Base-by-base conservation (phyloP, 768 basidiomycete genomes). In the Kwoniella mangroviensis region DNA sequence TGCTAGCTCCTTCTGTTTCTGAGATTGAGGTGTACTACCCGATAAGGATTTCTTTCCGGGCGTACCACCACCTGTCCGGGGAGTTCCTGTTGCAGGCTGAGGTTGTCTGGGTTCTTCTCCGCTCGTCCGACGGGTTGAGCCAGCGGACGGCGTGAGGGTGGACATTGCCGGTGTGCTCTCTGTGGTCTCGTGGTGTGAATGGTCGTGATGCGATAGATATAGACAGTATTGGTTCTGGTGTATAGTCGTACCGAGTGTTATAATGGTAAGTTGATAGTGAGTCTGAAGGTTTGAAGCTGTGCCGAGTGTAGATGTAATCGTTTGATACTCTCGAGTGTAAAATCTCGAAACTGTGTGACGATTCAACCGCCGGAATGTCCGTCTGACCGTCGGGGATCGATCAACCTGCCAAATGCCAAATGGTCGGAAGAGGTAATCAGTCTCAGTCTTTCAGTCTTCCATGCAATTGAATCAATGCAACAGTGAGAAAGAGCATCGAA, bases 1-100 rank as follows among this genome's bases (percentile, higher is more conserved):
- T 78, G 92, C 92, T 74, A 64, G 19, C 28, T 69, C 68, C 43
- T 63, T 63, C 56, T 69, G 62, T 26, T 51, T 88, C 90, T 61
- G 59, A 41, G 52, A 42, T 34, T 62, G 60, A 42, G 65, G 56
- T 7, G 65, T 66, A 34, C n/a, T 12, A 10, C 54, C 45, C 17
- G 17, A 26, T 10, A 51, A 56, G 12, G n/a, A 11, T 21, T 41
- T 56, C 49, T 42, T 65, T 15, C 54, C 34, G 3, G 54, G 52
- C 24, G 63, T 26, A 2, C 22, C 34, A 34, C 34, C 17, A 42
- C 24, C 24, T 22, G 15, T 34, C 34, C 34, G 34, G 4, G 34
- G 34, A n/a, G 42, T n/a, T 49, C 24, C 49, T 43, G 54, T 55
- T 10, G 61, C 24, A 22, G 63, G 21, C 40, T 34, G 34, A 34